Evolutionary conservation across 768 basidiomycete genomes (phyloP).

Genomic region (Pulveroboletus frians): DNA sequence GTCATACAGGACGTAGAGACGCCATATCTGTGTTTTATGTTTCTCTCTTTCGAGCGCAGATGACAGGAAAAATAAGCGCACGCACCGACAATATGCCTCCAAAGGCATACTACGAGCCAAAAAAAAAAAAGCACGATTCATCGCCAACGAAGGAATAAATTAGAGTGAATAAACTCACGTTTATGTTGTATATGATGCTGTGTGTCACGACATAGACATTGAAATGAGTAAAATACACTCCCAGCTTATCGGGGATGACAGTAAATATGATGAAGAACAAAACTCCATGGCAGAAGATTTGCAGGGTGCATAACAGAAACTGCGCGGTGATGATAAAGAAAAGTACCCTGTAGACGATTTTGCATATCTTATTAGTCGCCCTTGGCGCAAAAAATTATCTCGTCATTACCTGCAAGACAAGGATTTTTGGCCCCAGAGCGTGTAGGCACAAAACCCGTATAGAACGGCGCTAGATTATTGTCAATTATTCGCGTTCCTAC

Average conservation of each 20-base stretch:
- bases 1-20: constrained; percentile 19
- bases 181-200: constrained; percentile 7
- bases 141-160: background rate
- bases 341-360: constrained; percentile 13
- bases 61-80: background rate
- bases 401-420: constrained; percentile 5
- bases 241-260: background rate
- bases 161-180: constrained; percentile 4
- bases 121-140: background rate
- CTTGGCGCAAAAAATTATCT: too few relatives aligned
- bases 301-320: constrained; percentile 16
- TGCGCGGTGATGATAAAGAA: constrained; percentile 10
- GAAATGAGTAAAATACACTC: background rate
- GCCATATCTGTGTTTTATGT: constrained; percentile 15
- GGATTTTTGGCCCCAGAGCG: constrained; percentile 10
- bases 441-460: constrained; percentile 13
- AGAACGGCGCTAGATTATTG: constrained; percentile 9
- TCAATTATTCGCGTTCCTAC: background rate
- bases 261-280: constrained; percentile 3
- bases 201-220: background rate
- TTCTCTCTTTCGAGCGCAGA: background rate
- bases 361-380: background rate
- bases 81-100: constrained; percentile 18
- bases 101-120: constrained; percentile 8
- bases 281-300: constrained; percentile 1